phyloP scores from a whole-genome alignment of 108 stramenopile species.

The Cyclotella sp. region DNA sequence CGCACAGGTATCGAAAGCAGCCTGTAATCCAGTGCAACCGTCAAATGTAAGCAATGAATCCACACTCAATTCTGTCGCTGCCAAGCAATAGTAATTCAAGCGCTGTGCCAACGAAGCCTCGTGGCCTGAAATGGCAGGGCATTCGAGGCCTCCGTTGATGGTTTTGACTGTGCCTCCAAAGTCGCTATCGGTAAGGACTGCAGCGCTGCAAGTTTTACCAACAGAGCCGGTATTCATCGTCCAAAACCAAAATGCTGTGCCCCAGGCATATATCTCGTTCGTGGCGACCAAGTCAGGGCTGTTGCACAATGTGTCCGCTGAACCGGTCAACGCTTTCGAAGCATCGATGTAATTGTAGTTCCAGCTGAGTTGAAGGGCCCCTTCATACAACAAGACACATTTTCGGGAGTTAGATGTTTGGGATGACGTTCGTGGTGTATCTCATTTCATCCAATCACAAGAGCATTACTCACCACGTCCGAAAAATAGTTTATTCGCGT shows the following conservation, averaged over 20 bases:
- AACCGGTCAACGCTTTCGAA: conserved; percentile 9
- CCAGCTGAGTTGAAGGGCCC: conserved; percentile 26
- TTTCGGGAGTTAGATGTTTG: background rate
- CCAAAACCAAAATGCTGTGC: conserved; percentile 29
- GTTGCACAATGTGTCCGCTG: background rate
- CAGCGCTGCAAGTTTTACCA: conserved; percentile 4
- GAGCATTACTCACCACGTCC: conserved; percentile 17
- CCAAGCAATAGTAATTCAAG: conserved; percentile 30
- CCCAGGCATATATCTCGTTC: conserved; percentile 14
- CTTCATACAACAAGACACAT: background rate
- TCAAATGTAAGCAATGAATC: conserved; percentile 13
- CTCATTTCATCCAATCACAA: background rate
- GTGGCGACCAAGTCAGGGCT: conserved; percentile 30
- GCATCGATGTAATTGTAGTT: conserved; percentile 39
- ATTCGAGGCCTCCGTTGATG: conserved; percentile 20
- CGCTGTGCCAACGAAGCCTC: background rate
- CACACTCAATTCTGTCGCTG: conserved; percentile 5
- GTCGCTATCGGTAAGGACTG: conserved; percentile 4
- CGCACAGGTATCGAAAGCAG: conserved; percentile 5
- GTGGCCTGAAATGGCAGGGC: background rate
- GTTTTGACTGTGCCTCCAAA: conserved; percentile 31
- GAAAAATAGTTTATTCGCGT: conserved; percentile 21
- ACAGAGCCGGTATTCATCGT: conserved; percentile 2
- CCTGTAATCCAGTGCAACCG: conserved; percentile 16
- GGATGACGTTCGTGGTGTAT: background rate